A percentile compares a stretch with the other conserved stretches of the same genome.
Conservation (phyloP, 2,329 filamentous ascomycete species). For the Cadophora gregata region DNA sequence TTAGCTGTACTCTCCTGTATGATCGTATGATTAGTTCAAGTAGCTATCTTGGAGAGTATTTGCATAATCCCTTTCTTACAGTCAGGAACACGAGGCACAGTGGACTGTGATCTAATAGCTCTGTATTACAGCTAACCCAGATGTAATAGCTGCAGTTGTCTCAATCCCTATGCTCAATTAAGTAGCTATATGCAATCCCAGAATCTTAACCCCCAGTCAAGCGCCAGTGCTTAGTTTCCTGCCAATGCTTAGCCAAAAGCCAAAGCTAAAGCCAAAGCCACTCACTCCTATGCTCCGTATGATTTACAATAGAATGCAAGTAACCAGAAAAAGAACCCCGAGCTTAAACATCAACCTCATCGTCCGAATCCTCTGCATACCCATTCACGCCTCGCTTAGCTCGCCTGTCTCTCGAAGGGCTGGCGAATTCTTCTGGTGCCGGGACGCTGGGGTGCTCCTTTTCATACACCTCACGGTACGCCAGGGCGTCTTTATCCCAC, state of each 20-base stretch:
- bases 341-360: slow-evolving; percentile 33
- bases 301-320: slow-evolving; percentile 20
- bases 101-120: not conserved
- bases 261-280: slow-evolving; percentile 14
- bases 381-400: slow-evolving; percentile 43
- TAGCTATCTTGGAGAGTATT: not conserved
- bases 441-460: slow-evolving; percentile 56
- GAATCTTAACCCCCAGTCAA: not conserved
- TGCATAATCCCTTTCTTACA: not conserved
- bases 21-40: not conserved
- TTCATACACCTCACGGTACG: slow-evolving; percentile 59
- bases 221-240: slow-evolving; percentile 4
- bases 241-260: slow-evolving; percentile 16
- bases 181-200: slow-evolving; percentile 10
- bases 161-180: slow-evolving; percentile 10
- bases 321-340: not conserved
- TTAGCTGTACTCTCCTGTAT: not conserved
- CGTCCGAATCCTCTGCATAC: slow-evolving; percentile 44
- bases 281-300: slow-evolving; percentile 18
- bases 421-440: slow-evolving; percentile 43
- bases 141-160: not conserved
- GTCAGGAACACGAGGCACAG: not conserved
- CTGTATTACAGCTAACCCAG: not conserved
- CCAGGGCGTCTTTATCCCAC: slow-evolving; percentile 74
- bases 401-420: slow-evolving; percentile 42